Conservation (phyloP, 148 eudicot species). For the Talinum fruticosum region DNA sequence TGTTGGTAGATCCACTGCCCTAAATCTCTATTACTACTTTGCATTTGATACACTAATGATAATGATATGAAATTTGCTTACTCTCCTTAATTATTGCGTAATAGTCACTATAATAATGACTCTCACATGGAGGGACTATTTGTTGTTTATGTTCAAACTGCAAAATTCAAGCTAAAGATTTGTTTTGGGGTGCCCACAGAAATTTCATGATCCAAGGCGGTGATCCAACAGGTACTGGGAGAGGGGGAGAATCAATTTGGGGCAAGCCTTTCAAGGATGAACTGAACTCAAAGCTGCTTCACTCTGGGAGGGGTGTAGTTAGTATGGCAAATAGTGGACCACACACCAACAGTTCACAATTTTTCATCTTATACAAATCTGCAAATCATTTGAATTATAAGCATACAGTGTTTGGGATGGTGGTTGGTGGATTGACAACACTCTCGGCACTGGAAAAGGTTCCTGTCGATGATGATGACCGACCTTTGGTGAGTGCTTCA, state of each 20-base stretch:
- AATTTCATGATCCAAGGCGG: constrained; percentile 99
- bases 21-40: not conserved
- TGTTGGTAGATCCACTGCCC: not conserved
- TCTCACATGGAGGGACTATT: too few relatives aligned
- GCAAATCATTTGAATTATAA: constrained; percentile 89
- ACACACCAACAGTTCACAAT: constrained; percentile 91
- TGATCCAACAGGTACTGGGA: constrained; percentile 99
- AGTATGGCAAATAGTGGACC: constrained; percentile 99
- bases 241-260: constrained; percentile 97
- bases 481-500: constrained; percentile 71
- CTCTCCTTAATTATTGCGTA: not conserved
- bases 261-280: constrained; percentile 95
- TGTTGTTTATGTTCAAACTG: not conserved
- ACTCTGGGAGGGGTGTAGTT: constrained; percentile 94
- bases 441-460: constrained; percentile 89
- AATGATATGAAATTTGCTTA: not conserved
- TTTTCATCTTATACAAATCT: constrained; percentile 91
- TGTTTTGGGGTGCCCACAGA: constrained; percentile 33
- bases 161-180: constrained; percentile 13
- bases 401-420: constrained; percentile 94
- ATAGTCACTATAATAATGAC: not conserved
- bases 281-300: constrained; percentile 84
- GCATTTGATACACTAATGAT: not conserved
- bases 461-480: constrained; percentile 88
- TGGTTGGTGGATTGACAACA: constrained; percentile 89